Base-by-base conservation (phyloP, 169 alveolate genomes). In the Eimeria acervulina region DNA sequence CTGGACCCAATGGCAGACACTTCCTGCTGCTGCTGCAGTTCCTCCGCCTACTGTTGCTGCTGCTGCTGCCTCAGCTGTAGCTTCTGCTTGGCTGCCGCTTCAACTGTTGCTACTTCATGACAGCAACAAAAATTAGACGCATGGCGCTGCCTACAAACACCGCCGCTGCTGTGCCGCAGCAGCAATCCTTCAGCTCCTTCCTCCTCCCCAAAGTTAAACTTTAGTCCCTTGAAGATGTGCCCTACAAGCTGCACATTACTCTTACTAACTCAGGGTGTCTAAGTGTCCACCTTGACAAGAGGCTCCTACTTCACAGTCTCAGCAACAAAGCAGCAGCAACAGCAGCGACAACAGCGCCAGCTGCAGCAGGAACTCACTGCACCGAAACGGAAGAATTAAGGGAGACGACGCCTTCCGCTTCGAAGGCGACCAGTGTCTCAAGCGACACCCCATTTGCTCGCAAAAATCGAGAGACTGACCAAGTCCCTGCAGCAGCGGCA, bases 391-490 rank as follows among this genome's bases (percentile, higher is more conserved):
- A 81, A 31, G 90, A 47, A 52, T 81, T 81, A 6, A 81, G 70
- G 31, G 90, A 28, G 70, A 81, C 90, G 42, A 81, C 90, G 3
- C 90, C 90, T 81, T 81, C 90, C 68, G 70, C 66, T 52, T 81
- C 90, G 31, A 81, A 81, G 23, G 90, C 90, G 33, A 81, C 90
- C 6, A 81, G 90, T 26, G 90, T 81, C 68, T 81, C 90, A 28
- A 81, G 68, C 47, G 90, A 81, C 51, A 81, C 90, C 6, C 74
- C 90, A 81, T 81, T 81, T 10, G 90, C 90, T 52, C 90, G 63
- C 90, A 81, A n/a, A 52, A 81, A 81, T 31, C 90, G 90, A n/a
- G 90, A 81, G 52, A 81, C 90, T 5, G 90, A 81, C 90, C 90
- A 81, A 28, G 90, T 81, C 52, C 90, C 90, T 81, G 90, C 66